Conservation (phyloP, 768 basidiomycete genomes). For the Leccinum olivaceopallidum region DNA sequence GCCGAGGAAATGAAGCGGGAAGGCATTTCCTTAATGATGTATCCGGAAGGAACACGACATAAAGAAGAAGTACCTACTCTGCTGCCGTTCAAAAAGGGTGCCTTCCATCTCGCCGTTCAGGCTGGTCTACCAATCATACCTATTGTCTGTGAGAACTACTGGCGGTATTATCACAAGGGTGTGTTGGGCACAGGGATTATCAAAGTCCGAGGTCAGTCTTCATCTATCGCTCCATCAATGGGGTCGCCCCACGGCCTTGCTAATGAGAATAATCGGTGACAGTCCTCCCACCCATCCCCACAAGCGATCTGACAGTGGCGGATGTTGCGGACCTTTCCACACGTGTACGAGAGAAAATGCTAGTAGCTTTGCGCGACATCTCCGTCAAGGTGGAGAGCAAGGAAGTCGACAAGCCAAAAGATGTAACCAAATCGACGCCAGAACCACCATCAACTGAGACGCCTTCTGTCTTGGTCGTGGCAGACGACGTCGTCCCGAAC, state of each 20-base stretch:
- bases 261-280: conserved; percentile 11
- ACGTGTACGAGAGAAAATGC: conserved; percentile 78
- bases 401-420: conserved; percentile 14
- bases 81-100: conserved; percentile 95
- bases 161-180: conserved; percentile 77
- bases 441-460: conserved; percentile 14
- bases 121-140: conserved; percentile 90
- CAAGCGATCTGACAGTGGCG: conserved; percentile 62
- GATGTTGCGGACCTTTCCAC: conserved; percentile 71
- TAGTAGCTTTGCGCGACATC: conserved; percentile 73
- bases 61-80: conserved; percentile 63
- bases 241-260: background rate
- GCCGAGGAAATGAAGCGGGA: conserved; percentile 73
- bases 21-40: conserved; percentile 86
- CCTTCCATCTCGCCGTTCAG: conserved; percentile 94
- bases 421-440: conserved; percentile 24
- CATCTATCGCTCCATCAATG: background rate
- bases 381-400: conserved; percentile 51
- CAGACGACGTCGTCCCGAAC: conserved; percentile 37
- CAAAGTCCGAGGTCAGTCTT: conserved; percentile 66
- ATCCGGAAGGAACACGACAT: conserved; percentile 94
- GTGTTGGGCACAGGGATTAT: conserved; percentile 75
- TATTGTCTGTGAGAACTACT: conserved; percentile 93
- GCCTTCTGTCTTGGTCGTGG: background rate
- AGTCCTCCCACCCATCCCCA: conserved; percentile 93